Evolutionary conservation across 2,329 filamentous ascomycete species (phyloP).

Genomic region (Stagonosporopsis rhizophila): DNA sequence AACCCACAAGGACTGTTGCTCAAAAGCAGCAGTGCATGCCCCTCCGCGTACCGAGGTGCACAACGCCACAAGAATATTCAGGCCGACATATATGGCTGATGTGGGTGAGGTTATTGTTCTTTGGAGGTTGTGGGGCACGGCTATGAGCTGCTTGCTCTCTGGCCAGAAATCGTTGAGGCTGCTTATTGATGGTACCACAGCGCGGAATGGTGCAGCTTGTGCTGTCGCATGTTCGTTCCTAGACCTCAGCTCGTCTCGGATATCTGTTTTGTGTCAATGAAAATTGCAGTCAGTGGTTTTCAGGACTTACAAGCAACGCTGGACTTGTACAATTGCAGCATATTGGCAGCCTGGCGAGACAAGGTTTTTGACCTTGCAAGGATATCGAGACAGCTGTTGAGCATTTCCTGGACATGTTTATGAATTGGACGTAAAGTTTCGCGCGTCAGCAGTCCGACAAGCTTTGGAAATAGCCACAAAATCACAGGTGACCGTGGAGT

Average conservation of each 20-base stretch:
- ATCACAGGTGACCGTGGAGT: conserved; percentile 55
- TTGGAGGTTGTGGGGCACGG: conserved; percentile 52
- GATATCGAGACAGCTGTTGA: conserved; percentile 48
- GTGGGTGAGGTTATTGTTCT: conserved; percentile 32
- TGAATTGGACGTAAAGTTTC: conserved; percentile 52
- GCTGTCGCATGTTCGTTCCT: conserved; percentile 25
- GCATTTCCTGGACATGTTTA: conserved; percentile 44
- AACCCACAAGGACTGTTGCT: conserved; percentile 36
- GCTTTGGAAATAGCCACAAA: conserved; percentile 61
- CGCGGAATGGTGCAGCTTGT: conserved; percentile 27
- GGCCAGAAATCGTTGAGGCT: conserved; percentile 49
- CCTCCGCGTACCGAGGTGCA: background rate
- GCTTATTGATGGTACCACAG: conserved; percentile 50
- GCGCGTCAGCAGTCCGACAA: conserved; percentile 57
- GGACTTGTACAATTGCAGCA: conserved; percentile 50
- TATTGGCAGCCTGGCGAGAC: conserved; percentile 44
- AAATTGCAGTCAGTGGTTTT: background rate
- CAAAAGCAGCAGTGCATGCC: conserved; percentile 8
- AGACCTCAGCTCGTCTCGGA: conserved; percentile 53
- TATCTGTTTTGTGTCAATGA: conserved; percentile 48
- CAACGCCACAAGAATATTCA: conserved; percentile 36
- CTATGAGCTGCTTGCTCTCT: conserved; percentile 50
- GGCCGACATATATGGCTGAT: conserved; percentile 36
- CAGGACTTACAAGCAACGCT: conserved; percentile 51
- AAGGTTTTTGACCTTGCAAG: conserved; percentile 45